Conservation (phyloP, 2,329 filamentous ascomycete genomes). For the Rhynchosporium graminicola region DNA sequence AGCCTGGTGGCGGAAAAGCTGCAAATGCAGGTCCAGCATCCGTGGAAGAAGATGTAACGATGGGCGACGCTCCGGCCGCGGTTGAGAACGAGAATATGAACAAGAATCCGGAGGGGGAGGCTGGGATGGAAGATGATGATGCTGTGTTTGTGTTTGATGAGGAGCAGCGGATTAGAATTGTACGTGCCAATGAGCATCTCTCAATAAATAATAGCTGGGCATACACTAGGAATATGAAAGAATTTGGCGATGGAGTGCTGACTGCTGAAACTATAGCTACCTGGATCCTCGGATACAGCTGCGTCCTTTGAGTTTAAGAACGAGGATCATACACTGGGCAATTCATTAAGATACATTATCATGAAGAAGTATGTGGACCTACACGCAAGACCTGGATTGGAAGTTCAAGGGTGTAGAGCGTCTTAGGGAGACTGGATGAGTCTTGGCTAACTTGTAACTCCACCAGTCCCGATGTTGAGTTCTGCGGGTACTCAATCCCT, state of each 20-base stretch:
- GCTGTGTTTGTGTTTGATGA: slow-evolving; percentile 16
- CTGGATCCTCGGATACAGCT: slow-evolving; percentile 81
- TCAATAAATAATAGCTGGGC: not conserved
- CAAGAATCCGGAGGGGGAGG: slow-evolving; percentile 16
- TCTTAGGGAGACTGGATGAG: not conserved
- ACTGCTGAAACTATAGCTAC: slow-evolving; percentile 57
- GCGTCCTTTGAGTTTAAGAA: slow-evolving; percentile 94
- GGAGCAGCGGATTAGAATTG: slow-evolving; percentile 37
- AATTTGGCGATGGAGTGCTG: not conserved
- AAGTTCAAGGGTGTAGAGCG: not conserved
- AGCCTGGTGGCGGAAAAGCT: slow-evolving; percentile 19
- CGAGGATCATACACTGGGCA: slow-evolving; percentile 94
- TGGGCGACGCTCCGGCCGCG: slow-evolving; percentile 32
- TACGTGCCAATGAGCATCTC: slow-evolving; percentile 20
- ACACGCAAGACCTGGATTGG: not conserved
- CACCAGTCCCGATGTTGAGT: slow-evolving; percentile 86
- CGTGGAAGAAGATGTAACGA: slow-evolving; percentile 31
- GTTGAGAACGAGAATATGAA: slow-evolving; percentile 8
- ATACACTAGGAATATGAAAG: not conserved
- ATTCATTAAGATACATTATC: slow-evolving; percentile 90
- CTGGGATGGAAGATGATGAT: not conserved
- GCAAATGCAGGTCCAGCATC: slow-evolving; percentile 19
- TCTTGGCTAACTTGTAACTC: slow-evolving; percentile 19
- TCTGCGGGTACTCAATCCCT: slow-evolving; percentile 96
- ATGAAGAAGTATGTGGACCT: slow-evolving; percentile 84